These are phyloP conservation scores for Pholiota microspora DNA, from an alignment of 768 basidiomycete genomes.

Conservation along the genomic window DNA sequence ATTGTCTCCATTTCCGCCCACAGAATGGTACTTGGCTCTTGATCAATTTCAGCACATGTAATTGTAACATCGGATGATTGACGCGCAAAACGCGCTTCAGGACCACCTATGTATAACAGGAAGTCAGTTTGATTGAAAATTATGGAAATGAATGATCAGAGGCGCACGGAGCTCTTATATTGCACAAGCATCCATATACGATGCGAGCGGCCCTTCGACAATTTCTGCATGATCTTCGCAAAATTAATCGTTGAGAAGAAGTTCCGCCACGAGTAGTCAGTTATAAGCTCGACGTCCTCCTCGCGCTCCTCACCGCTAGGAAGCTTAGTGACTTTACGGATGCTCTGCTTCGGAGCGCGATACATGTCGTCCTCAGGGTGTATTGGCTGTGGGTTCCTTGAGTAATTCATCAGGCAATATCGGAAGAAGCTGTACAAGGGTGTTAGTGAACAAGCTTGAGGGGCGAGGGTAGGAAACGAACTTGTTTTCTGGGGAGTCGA, in stretches of 20 bases:
- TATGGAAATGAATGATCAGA: not conserved
- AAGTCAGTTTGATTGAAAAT: not conserved
- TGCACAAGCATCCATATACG: slow-evolving; percentile 95
- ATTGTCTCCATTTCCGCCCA: slow-evolving; percentile 96
- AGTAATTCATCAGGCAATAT: slow-evolving; percentile 81
- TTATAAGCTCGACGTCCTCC: slow-evolving; percentile 89
- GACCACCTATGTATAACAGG: slow-evolving; percentile 64
- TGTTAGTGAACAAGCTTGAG: not conserved
- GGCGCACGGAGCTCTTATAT: slow-evolving; percentile 92
- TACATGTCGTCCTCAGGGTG: slow-evolving; percentile 67
- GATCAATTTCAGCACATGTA: slow-evolving; percentile 94
- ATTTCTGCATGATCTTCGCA: slow-evolving; percentile 95
- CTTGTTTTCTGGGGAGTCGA: slow-evolving; percentile 88
- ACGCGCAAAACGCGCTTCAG: slow-evolving; percentile 94
- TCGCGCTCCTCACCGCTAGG: slow-evolving; percentile 76
- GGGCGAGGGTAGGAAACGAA: slow-evolving; percentile 23
- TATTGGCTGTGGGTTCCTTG: slow-evolving; percentile 57
- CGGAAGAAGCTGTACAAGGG: slow-evolving; percentile 89
- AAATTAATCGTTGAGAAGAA: slow-evolving; percentile 98
- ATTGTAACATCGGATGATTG: slow-evolving; percentile 89
- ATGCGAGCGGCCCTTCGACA: slow-evolving; percentile 93
- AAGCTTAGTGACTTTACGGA: slow-evolving; percentile 52
- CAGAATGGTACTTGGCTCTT: slow-evolving; percentile 99
- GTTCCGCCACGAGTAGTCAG: slow-evolving; percentile 96
- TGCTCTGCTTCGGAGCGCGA: slow-evolving; percentile 56